Base-by-base conservation (phyloP, 139 green algal species). In the Marvania coccoides region DNA sequence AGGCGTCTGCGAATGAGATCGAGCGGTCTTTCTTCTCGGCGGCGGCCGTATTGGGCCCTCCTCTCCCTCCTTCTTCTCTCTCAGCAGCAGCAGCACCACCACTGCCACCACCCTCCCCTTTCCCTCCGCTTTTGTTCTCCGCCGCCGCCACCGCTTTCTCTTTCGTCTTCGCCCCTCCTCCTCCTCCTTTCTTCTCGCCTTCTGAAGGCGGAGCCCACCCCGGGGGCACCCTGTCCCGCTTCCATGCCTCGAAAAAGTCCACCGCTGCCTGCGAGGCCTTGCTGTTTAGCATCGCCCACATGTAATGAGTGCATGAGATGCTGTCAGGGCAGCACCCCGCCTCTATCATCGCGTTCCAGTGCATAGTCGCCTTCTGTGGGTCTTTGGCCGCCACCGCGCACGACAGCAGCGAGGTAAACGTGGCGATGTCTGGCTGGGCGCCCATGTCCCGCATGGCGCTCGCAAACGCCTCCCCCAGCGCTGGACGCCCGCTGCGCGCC, bases 281-380 rank as follows among this genome's bases (percentile, higher is more conserved):
- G 14, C n/a, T n/a, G 14, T 47, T n/a, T 23, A 64, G 31, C 12
- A n/a, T 55, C 5, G 57, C 57, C 57, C 57, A 64, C n/a, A 64
- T 64, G 48, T 64, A 64, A 29, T 19, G 23, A n/a, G 12, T 55
- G 31, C 57, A 64, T 14, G 33, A 37, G 29, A 64, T 58, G 14
- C 23, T 33, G 48, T 64, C 57, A 5, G 57, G 57, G 29, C 24
- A 6, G 48, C 47, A 24, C 30, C 48, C 48, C 30, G 28, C 26
- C 19, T 13, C 26, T 24, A 64, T 33, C 57, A 64, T 64, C 8
- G n/a, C 24, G 12, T 64, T 64, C 57, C 57, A 64, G 6, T 23
- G 15, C 6, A 33, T 56, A 19, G 19, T 15, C 14, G 3, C 2
- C 9, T 19, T 19, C 14, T 7, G 6, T 6, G 4, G 37, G 48